phyloP scores from a whole-genome alignment of 352 stramenopile genomes.

The Globisporangium acanthophoron region DNA sequence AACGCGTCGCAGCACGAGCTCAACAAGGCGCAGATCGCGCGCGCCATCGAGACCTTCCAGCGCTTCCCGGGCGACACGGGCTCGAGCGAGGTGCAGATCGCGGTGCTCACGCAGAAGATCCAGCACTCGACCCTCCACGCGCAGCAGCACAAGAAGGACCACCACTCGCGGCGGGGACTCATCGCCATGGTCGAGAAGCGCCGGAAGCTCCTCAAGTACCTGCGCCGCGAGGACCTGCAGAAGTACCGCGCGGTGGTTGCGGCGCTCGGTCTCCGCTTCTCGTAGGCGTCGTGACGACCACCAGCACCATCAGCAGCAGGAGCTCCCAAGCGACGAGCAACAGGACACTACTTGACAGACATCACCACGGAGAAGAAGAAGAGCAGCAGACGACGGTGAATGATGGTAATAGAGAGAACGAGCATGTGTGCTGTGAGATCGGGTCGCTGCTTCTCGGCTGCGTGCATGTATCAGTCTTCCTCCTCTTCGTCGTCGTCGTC shows the following conservation, averaged over 20 bases:
- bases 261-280: slow-evolving; percentile 73
- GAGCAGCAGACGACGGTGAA: neutral
- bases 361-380: no score
- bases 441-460: neutral
- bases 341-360: neutral
- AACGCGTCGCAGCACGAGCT: slow-evolving; percentile 82
- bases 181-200: slow-evolving; percentile 85
- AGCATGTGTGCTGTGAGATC: neutral
- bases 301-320: neutral
- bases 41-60: slow-evolving; percentile 81
- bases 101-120: slow-evolving; percentile 85
- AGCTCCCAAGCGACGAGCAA: neutral
- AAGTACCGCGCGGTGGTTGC: slow-evolving; percentile 79
- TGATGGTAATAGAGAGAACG: neutral
- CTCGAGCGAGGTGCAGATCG: slow-evolving; percentile 83
- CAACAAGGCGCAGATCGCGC: slow-evolving; percentile 77
- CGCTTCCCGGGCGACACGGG: slow-evolving; percentile 82
- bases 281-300: slow-evolving; percentile 20
- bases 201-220: slow-evolving; percentile 83
- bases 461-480: neutral
- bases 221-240: slow-evolving; percentile 73
- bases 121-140: slow-evolving; percentile 70
- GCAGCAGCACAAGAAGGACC: slow-evolving; percentile 80
- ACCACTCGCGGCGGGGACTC: slow-evolving; percentile 79
- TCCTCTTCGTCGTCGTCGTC: slow-evolving; percentile 26